Conservation (phyloP, 2,329 filamentous ascomycete species). For the Fusarium sp. region DNA sequence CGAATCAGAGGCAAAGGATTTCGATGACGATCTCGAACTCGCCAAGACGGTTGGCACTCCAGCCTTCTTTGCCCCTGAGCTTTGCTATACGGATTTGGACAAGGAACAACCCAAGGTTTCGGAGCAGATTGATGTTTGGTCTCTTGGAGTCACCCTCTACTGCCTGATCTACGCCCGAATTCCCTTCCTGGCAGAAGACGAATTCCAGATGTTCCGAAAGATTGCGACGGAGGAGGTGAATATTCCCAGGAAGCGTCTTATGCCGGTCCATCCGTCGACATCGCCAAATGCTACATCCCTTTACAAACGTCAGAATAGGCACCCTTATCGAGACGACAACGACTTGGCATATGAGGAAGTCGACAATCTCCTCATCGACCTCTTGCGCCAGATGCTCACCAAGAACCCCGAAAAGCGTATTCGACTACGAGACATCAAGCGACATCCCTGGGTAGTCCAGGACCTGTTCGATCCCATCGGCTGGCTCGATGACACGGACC, state of each 20-base stretch:
- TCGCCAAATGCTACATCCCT: slow-evolving; percentile 63
- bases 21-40: slow-evolving; percentile 93
- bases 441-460: slow-evolving; percentile 87
- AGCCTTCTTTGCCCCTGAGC: slow-evolving; percentile 95
- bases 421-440: slow-evolving; percentile 88
- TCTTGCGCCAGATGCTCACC: slow-evolving; percentile 78
- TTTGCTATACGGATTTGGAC: slow-evolving; percentile 86
- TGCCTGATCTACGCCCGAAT: slow-evolving; percentile 94
- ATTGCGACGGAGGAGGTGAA: slow-evolving; percentile 94
- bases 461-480: slow-evolving; percentile 75
- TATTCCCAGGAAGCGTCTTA: slow-evolving; percentile 82
- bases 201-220: slow-evolving; percentile 88
- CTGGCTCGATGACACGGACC: slow-evolving; percentile 97
- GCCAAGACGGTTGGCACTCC: slow-evolving; percentile 98
- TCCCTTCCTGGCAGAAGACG: slow-evolving; percentile 89
- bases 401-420: slow-evolving; percentile 93
- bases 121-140: slow-evolving; percentile 97
- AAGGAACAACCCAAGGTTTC: slow-evolving; percentile 78
- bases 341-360: slow-evolving; percentile 86
- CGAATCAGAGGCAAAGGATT: slow-evolving; percentile 83
- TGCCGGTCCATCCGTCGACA: slow-evolving; percentile 71
- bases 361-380: slow-evolving; percentile 78
- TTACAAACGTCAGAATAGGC: slow-evolving; percentile 64
- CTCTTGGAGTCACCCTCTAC: slow-evolving; percentile 92
- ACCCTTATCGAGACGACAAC: slow-evolving; percentile 76